Conservation (phyloP, 2,329 filamentous ascomycete species). For the Cladosporium sphaerospermum region DNA sequence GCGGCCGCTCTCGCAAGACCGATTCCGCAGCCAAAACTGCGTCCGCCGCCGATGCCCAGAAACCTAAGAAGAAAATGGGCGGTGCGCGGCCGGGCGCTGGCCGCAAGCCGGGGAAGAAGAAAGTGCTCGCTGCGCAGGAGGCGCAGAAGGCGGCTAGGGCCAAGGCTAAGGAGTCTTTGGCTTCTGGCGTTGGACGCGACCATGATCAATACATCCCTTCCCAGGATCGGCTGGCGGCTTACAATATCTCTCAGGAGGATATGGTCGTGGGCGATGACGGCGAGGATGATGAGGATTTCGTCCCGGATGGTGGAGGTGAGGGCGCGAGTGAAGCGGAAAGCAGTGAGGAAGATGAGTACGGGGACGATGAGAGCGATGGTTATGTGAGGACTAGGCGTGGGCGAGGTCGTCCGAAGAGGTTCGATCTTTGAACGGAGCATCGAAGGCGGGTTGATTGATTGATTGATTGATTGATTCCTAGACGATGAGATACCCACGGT, state of each 20-base stretch:
- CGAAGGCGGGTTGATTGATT: no score
- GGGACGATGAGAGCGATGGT: background rate
- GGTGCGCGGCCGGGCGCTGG: slow-evolving; percentile 12
- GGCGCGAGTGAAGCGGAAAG: background rate
- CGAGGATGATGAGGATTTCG: slow-evolving; percentile 14
- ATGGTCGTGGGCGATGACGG: slow-evolving; percentile 10
- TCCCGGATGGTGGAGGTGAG: background rate
- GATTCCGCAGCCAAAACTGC: slow-evolving; percentile 1
- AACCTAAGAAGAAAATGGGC: slow-evolving; percentile 9
- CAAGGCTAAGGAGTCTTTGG: background rate
- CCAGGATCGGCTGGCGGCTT: slow-evolving; percentile 12
- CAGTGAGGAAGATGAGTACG: background rate
- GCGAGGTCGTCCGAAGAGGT: background rate
- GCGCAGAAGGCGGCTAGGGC: background rate
- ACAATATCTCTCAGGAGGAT: slow-evolving; percentile 13
- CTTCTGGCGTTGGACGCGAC: background rate
- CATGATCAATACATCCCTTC: background rate
- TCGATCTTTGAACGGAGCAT: background rate
- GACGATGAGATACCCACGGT: no score
- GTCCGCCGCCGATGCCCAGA: background rate
- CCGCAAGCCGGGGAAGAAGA: slow-evolving; percentile 13
- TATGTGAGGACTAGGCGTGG: background rate
- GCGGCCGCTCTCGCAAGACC: slow-evolving; percentile 15
- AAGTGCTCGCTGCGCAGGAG: background rate
- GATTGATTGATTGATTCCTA: no score